Base-by-base conservation (phyloP, 805 yeast genomes). In the Tetrapisispora phaffii region DNA sequence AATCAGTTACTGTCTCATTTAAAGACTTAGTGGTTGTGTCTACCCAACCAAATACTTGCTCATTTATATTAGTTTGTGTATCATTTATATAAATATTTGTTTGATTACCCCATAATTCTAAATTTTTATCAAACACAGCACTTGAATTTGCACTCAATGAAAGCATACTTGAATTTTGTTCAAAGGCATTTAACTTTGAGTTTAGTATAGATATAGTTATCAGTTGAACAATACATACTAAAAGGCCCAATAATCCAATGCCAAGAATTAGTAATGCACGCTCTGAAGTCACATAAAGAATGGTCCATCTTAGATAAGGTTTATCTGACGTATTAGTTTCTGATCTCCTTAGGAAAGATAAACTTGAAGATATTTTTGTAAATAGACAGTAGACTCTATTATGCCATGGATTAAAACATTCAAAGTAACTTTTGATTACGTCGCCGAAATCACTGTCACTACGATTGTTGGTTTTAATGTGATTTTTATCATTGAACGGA, bases 21-120 rank as follows among this genome's bases (percentile, higher is more conserved):
- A 87, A 63, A 0, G 80, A 59, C 0, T 59, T 53, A 0, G 93
- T 75, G 0, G 87, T 72, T 1, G 69, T 67, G 43, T 72, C 69
- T 1, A 85, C 71, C 76, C 84, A 76, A 0, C 85, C 84, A 49
- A 89, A 77, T 15, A 87, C 50, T 32, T 79, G 75, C 3, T 71
- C 65, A 60, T 93, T 93, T 28, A 88, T 62, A 3, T 59, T 58
- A 1, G 50, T 50, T 56, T 84, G 80, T 34, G 79, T 73, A 0
- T 50, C 42, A 6, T 60, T 51, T 7, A 89, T 65, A 46, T 76
- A 76, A 0, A 44, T 46, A 55, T 87, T 87, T 0, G 88, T 77
- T 13, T 70, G 65, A 31, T 62, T 59, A 0, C 75, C 62, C 90
- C 90, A 83, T 3, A 51, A 47, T 20, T 50, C 37, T 28, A 76